phyloP scores from a whole-genome alignment of 768 basidiomycete genomes.

The Mycena galericulata region DNA sequence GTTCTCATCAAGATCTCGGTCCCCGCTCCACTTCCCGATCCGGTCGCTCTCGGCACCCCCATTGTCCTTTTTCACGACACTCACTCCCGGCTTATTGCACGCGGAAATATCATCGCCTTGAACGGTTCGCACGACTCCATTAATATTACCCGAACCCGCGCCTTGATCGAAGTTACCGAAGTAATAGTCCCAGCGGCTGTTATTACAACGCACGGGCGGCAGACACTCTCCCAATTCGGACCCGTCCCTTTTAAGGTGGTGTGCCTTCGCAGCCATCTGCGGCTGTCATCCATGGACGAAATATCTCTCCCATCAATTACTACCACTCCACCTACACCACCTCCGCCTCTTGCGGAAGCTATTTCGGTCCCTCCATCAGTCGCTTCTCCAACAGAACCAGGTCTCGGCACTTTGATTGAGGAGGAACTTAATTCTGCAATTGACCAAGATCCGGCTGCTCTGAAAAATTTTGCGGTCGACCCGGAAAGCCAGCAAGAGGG shows the following conservation, averaged over 20 bases:
- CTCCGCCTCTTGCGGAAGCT: background rate
- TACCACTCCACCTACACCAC: background rate
- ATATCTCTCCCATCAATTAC: background rate
- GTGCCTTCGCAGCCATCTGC: background rate
- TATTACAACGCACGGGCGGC: background rate
- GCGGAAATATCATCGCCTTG: background rate
- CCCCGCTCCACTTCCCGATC: background rate
- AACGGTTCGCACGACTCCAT: background rate
- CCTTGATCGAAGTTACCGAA: background rate
- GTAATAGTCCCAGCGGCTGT: background rate
- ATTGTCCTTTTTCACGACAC: background rate
- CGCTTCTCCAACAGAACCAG: background rate
- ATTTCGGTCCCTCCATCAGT: no score
- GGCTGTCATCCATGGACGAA: background rate
- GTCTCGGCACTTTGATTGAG: background rate
- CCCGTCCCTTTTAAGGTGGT: background rate
- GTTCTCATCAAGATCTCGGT: background rate
- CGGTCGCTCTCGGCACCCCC: background rate
- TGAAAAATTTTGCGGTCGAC: background rate
- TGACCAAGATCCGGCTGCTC: background rate
- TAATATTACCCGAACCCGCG: background rate
- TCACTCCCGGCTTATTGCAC: background rate
- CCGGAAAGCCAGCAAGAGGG: background rate
- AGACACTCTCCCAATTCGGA: background rate
- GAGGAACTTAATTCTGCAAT: background rate